Percentiles rank a stretch among this genome's conserved stretches.
These are phyloP conservation scores for Jackrogersella minutella DNA, from an alignment of 495 filamentous ascomycete species.

Conservation along the genomic window DNA sequence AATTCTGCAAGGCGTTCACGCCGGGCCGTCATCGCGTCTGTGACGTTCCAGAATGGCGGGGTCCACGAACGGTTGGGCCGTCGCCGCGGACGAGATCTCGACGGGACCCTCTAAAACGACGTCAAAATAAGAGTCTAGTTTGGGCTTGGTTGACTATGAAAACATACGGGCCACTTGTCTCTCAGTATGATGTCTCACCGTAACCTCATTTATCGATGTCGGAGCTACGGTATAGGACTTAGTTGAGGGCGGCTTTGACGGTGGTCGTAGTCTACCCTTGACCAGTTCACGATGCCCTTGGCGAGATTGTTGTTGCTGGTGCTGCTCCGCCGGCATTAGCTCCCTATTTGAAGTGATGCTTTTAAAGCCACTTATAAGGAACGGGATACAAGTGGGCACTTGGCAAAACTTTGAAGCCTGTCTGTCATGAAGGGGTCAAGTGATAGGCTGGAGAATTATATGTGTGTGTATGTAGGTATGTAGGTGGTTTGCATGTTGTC, in stretches of 20 bases:
- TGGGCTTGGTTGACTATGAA: constrained; percentile 9
- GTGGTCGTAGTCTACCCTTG: constrained; percentile 39
- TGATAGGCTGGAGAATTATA: constrained; percentile 8
- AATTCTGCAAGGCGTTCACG: constrained; percentile 9
- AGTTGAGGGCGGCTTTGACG: constrained; percentile 23
- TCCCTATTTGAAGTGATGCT: background rate
- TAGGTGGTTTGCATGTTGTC: constrained; percentile 8
- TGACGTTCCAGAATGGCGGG: constrained; percentile 46
- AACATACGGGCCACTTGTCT: constrained; percentile 33
- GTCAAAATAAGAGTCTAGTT: constrained; percentile 21
- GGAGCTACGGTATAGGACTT: constrained; percentile 48
- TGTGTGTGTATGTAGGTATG: constrained; percentile 4
- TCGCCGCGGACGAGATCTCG: constrained; percentile 47
- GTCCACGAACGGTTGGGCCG: constrained; percentile 53
- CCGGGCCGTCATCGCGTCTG: constrained; percentile 19
- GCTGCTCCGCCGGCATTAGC: background rate
- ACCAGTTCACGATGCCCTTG: constrained; percentile 27
- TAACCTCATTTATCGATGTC: constrained; percentile 46
- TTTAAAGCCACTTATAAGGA: background rate
- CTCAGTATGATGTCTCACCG: constrained; percentile 35
- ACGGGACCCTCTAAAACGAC: constrained; percentile 23
- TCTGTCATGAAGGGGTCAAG: constrained; percentile 9
- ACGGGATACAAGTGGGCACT: constrained; percentile 3
- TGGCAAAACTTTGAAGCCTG: background rate
- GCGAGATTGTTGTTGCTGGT: constrained; percentile 12